phyloP scores from a whole-genome alignment of 148 eudicot species.

The Nepenthes mirabilis region DNA sequence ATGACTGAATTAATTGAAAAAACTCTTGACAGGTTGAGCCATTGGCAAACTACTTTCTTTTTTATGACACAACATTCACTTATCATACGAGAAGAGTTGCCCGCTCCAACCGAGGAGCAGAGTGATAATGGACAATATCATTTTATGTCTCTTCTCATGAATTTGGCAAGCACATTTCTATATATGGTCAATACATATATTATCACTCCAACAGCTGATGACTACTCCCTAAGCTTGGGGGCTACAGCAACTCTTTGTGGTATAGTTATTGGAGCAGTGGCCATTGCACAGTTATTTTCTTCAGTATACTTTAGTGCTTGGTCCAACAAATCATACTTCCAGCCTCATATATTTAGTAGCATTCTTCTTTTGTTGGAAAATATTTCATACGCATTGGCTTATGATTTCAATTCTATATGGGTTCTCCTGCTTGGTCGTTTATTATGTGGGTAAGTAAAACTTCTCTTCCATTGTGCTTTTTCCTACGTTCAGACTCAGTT shows the following conservation, averaged over 20 bases:
- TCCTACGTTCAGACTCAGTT: neutral
- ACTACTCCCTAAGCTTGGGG: too few relatives aligned
- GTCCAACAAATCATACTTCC: constrained; percentile 63
- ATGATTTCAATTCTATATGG: constrained; percentile 52
- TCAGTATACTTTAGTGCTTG: constrained; percentile 76
- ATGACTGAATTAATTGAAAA: constrained; percentile 16
- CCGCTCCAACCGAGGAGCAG: constrained; percentile 19
- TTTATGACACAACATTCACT: constrained; percentile 19
- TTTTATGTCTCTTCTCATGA: constrained; percentile 31
- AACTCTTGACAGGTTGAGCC: constrained; percentile 24
- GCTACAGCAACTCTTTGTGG: constrained; percentile 51
- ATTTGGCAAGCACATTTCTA: constrained; percentile 32
- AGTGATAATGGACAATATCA: constrained; percentile 25
- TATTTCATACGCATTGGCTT: constrained; percentile 55
- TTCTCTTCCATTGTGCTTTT: constrained; percentile 1
- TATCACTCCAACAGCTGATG: too few relatives aligned
- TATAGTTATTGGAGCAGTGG: constrained; percentile 64
- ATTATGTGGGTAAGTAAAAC: constrained; percentile 48
- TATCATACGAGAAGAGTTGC: constrained; percentile 28
- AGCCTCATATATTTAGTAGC: constrained; percentile 63
- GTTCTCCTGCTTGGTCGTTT: constrained; percentile 60
- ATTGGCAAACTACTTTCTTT: constrained; percentile 27
- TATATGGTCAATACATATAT: constrained; percentile 26
- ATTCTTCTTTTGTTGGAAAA: constrained; percentile 45
- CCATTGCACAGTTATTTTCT: constrained; percentile 69